These are phyloP conservation scores for Xanthoconium separans DNA, from an alignment of 1,284 basidiomycete species.

Conservation along the genomic window DNA sequence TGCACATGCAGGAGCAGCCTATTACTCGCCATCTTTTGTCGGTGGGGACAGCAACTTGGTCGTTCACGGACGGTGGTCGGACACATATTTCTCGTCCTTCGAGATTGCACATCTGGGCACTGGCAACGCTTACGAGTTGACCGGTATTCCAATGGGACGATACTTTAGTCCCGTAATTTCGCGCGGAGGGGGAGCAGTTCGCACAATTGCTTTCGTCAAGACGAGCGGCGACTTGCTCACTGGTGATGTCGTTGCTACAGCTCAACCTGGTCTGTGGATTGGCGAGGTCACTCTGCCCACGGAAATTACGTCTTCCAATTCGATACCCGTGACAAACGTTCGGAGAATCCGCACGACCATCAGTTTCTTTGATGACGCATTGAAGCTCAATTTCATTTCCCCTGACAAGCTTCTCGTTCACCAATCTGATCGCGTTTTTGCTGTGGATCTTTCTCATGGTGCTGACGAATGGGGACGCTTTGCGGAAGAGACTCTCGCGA, in stretches of 20 bases:
- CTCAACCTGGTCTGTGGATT: slow-evolving; percentile 59
- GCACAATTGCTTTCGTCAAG: slow-evolving; percentile 64
- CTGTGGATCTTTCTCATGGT: slow-evolving; percentile 51
- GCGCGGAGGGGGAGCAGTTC: slow-evolving; percentile 34
- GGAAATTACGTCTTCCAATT: slow-evolving; percentile 17
- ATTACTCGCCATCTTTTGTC: slow-evolving; percentile 70
- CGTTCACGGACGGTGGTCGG: slow-evolving; percentile 68
- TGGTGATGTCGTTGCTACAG: slow-evolving; percentile 63
- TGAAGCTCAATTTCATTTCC: slow-evolving; percentile 54
- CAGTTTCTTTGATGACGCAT: slow-evolving; percentile 32
- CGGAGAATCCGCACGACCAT: slow-evolving; percentile 48
- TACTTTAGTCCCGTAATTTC: slow-evolving; percentile 61
- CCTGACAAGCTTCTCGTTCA: slow-evolving; percentile 53
- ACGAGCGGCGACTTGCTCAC: slow-evolving; percentile 56
- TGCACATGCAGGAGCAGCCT: slow-evolving; percentile 45
- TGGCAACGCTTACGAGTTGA: slow-evolving; percentile 46
- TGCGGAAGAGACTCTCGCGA: slow-evolving; percentile 46
- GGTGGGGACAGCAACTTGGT: slow-evolving; percentile 47
- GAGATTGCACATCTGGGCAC: slow-evolving; percentile 58
- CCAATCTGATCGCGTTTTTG: slow-evolving; percentile 49
- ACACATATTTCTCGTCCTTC: slow-evolving; percentile 58
- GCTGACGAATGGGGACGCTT: slow-evolving; percentile 50
- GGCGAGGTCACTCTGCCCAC: slow-evolving; percentile 54
- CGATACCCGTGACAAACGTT: slow-evolving; percentile 39
- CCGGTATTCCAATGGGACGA: slow-evolving; percentile 59